Base-by-base conservation (phyloP, 352 stramenopile species). In the Phytophthora brassicae region DNA sequence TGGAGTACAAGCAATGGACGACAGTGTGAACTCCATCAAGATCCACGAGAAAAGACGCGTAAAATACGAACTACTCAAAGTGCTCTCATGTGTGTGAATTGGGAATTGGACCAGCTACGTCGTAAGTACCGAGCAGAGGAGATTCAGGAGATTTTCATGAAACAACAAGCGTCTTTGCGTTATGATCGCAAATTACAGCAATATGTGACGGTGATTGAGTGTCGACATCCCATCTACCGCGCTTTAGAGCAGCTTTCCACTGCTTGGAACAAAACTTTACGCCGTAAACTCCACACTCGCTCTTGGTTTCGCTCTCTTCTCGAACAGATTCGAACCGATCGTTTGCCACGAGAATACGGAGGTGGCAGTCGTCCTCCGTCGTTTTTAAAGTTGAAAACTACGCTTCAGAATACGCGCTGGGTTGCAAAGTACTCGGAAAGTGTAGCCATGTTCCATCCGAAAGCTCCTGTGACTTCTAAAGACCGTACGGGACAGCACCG, bases 101-200 rank as follows among this genome's bases (percentile, higher is more conserved):
- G 90, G 91, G 83, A 97, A 48, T 71, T 98, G 2, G 87, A 94
- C 29, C 89, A 96, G 31, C 56, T 97, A 7, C 73, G 84, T 6
- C 79, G 86, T 22, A 93, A 94, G 60, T 94, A 96, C 44, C 80
- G 89, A 8, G 79, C 89, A 1, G 89, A 97, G 56, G 89, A 97
- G 68, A 96, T 97, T 41, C 91, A 98, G 57, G 90, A 98, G 62
- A 77, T 98, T 14, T 98, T 97, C 29, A 84, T 91, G 72, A 90
- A 94, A 50, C 77, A 91, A 26, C 92, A 79, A 14, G 86, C 85
- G 1, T 95, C 84, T 16, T 63, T 98, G 14, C 79, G 89, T 6
- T 98, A 94, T 50, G 88, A 98, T 54, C 80, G 79, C 39, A 66
- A 83, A 20, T 65, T 89, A 7, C 96, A 98, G 59, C 66, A 85